Conservation (phyloP, 371 early-diverging fungal genomes). For the Saksenaea vasiformis region DNA sequence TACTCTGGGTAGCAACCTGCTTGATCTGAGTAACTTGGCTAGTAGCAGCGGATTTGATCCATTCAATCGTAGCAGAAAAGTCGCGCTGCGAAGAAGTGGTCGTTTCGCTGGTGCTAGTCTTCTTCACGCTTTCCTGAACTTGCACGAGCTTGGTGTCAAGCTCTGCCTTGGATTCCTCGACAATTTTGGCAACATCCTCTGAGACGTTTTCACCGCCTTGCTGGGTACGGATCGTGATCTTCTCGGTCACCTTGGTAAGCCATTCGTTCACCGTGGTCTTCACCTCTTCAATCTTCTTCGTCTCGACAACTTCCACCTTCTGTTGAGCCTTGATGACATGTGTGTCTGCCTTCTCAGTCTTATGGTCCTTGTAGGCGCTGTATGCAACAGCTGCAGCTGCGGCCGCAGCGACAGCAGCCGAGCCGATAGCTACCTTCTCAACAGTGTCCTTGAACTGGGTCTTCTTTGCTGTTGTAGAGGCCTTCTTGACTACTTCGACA, state of each 20-base stretch:
- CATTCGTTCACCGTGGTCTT: slow-evolving; percentile 16
- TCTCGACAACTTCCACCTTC: slow-evolving; percentile 10
- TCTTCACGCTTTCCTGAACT: slow-evolving; percentile 10
- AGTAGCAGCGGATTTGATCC: slow-evolving; percentile 25
- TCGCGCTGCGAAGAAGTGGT: slow-evolving; percentile 11
- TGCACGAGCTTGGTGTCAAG: slow-evolving; percentile 16
- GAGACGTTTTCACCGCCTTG: slow-evolving; percentile 19
- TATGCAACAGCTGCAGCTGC: slow-evolving; percentile 4
- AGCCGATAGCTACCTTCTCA: background rate
- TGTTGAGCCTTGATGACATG: slow-evolving; percentile 2
- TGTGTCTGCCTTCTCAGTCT: slow-evolving; percentile 11
- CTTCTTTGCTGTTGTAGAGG: background rate
- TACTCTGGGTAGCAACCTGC: slow-evolving; percentile 21
- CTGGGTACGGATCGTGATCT: slow-evolving; percentile 19
- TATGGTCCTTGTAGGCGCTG: slow-evolving; percentile 11
- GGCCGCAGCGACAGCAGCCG: slow-evolving; percentile 3
- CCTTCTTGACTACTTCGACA: slow-evolving; percentile 1
- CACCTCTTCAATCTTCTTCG: slow-evolving; percentile 15
- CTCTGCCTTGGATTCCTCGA: slow-evolving; percentile 22
- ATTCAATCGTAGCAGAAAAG: slow-evolving; percentile 23
- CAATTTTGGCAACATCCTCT: slow-evolving; percentile 22
- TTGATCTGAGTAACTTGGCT: slow-evolving; percentile 29
- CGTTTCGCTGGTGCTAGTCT: background rate
- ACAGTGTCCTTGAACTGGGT: background rate
- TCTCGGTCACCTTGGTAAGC: slow-evolving; percentile 20